Evolutionary conservation across 208 protist genomes (phyloP), one percentile per base, ranked within the genome.

Genomic region (Trypanosoma conorhini): DNA sequence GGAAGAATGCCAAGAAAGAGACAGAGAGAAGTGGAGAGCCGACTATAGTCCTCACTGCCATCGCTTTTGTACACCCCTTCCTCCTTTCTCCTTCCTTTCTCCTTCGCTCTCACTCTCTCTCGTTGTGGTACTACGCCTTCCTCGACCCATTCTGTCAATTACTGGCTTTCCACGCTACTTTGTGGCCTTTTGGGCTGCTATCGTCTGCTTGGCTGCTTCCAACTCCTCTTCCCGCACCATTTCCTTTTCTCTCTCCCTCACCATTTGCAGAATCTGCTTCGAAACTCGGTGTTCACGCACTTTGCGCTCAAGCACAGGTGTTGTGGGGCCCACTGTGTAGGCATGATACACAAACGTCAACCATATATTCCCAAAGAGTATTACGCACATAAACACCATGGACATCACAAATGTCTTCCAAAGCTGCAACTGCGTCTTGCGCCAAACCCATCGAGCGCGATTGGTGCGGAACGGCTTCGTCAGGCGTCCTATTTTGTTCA

Each of bases 211-310:
- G 2, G 91, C 91, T 24, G 68, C 77, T 15, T 76, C 72, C 19
- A 92, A 57, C 31, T 93, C 88, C 50, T 89, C 79, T 68, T 93
- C 85, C 62, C 85, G 70, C 26, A 84, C 68, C 21, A 96, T 66
- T 48, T 88, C 83, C 26, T 85, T 86, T 78, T 96, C 91, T 21
- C 87, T 79, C 70, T 96, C 88, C 44, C 91, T 88, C 9, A 96
- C 91, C 91, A 96, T 96, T 60, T 92, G 87, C 79, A 96, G 81
- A 80, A 96, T 94, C 62, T 96, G 91, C 77, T 94, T 94, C 15
- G 88, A 93, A 13, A 96, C 87, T 31, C 91, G 86, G 63, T 96
- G 91, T 68, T 96, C 88, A 69, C 88, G 91, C 54, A 94, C 91
- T 60, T 94, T 94, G n/a, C 91, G 86, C 61, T 96, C 86, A 19